Evolutionary conservation across 129 eudicot genomes (phyloP).

Genomic region (Deinandra increscens): DNA sequence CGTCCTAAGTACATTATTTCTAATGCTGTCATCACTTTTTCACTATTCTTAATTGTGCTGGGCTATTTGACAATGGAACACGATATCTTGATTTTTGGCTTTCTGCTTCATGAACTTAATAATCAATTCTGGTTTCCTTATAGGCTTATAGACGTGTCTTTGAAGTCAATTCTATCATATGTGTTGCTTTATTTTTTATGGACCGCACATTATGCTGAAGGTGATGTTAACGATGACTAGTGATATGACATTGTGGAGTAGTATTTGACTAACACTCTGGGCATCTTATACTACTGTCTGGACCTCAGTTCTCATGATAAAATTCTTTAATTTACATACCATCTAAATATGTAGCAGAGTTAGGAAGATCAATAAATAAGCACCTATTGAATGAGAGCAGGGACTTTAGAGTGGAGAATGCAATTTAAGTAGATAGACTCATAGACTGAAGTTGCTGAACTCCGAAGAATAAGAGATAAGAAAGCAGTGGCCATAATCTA

Average conservation of each 20-base stretch:
- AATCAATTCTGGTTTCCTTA: not conserved
- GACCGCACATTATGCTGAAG: not conserved
- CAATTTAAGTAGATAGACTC: not conserved
- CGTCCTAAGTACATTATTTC: constrained; percentile 12
- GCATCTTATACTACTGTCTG: constrained; percentile 9
- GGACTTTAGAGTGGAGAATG: not conserved
- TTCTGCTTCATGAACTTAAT: not conserved
- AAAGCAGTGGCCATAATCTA: not conserved
- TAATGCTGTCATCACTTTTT: not conserved
- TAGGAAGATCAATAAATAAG: not conserved
- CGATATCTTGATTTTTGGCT: not conserved
- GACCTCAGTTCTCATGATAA: not conserved
- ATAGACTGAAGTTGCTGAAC: too few species aligned
- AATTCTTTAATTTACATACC: not conserved
- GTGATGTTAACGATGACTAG: not conserved
- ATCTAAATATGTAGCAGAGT: constrained; percentile 1
- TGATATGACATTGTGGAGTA: constrained; percentile 10
- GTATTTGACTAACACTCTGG: not conserved
- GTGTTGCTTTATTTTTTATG: constrained; percentile 3
- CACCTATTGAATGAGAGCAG: not conserved
- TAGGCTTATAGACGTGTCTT: constrained; percentile 1
- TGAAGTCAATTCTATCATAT: constrained; percentile 1
- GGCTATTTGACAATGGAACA: constrained; percentile 8
- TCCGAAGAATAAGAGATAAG: not conserved
- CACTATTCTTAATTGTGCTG: constrained; percentile 9